These are phyloP conservation scores for Aureobasidium vineae DNA, from an alignment of 2,329 filamentous ascomycete species.

Conservation along the genomic window DNA sequence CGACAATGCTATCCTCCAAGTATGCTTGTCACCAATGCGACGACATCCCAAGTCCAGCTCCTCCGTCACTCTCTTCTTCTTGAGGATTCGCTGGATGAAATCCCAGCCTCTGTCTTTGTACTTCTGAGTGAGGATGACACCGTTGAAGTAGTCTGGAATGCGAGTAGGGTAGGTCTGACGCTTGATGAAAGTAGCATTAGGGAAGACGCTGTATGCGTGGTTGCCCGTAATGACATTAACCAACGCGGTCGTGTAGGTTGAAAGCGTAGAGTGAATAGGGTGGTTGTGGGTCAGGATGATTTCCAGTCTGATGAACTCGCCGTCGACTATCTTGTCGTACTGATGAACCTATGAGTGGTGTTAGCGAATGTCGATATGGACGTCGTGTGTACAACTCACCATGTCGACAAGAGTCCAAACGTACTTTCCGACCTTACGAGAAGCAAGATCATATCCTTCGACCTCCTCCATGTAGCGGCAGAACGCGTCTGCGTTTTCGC, in stretches of 20 bases:
- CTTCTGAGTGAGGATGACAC: background rate
- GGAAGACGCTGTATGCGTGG: slow-evolving; percentile 17
- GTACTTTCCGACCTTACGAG: slow-evolving; percentile 18
- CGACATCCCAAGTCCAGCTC: slow-evolving; percentile 8
- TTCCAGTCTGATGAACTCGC: slow-evolving; percentile 11
- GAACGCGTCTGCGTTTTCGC: slow-evolving; percentile 1
- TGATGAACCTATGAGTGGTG: background rate
- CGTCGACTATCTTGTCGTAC: slow-evolving; percentile 19
- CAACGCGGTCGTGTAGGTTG: slow-evolving; percentile 23
- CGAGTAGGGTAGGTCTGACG: slow-evolving; percentile 8
- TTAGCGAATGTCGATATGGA: background rate
- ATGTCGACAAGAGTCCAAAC: slow-evolving; percentile 12
- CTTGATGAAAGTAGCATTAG: slow-evolving; percentile 13
- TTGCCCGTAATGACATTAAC: slow-evolving; percentile 15
- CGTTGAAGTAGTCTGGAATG: slow-evolving; percentile 25
- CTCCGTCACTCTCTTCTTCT: background rate
- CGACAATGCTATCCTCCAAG: slow-evolving; percentile 15
- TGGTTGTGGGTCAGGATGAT: background rate
- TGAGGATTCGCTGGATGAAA: background rate
- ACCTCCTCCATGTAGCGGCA: slow-evolving; percentile 18
- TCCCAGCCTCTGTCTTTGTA: slow-evolving; percentile 18
- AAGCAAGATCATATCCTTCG: slow-evolving; percentile 21
- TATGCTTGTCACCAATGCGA: slow-evolving; percentile 19
- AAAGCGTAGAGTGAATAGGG: slow-evolving; percentile 14
- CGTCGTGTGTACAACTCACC: background rate